Base-by-base conservation (phyloP, 768 basidiomycete genomes). In the Leucosporidium yakuticum region DNA sequence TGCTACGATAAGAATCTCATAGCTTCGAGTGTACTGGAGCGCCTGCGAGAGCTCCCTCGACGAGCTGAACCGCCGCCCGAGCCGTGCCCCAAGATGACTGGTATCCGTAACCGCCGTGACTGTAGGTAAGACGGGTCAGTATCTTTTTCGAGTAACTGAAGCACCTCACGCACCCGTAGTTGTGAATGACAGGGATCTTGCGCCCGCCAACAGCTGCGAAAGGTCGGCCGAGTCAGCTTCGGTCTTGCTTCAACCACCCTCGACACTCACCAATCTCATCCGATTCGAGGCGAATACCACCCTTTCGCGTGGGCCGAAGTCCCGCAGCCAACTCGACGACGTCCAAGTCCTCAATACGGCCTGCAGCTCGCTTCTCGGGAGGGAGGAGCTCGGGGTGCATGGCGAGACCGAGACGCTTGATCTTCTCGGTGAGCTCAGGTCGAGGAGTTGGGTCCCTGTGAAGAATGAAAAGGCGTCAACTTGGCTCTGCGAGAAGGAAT, bases 81-180 rank as follows among this genome's bases (percentile, higher is more conserved):
- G 87, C 87, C 4, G 83, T 85, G 1, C 85, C 86, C 86, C 86
- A 88, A 0, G 85, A 86, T 4, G 84, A 81, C 67, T 85, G 84
- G 69, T 83, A 88, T 2, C 86, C 87, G 68, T 81, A 83, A 14
- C 87, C 86, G 11, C 82, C 82, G 75, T 88, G 87, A 54, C 86
- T 86, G 57, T 20, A 62, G n/a, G 29, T 17, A 17, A 5, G 1
- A 27, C 9, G 4, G 6, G 57, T 50, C 32, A 50, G 56, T 25
- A 32, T 25, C 4, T 63, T 48, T 12, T 6, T 12, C 34, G 39
- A 44, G 60, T n/a, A 2, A 71, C 23, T 4, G 27, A 49, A 64
- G 25, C 29, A 55, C 8, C 39, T 29, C 31, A 53, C 8, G 77
- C 83, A 75, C 75, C 87, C 87, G 70, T 88, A 87, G 75, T 88